Evolutionary conservation across 805 yeast genomes (phyloP).

Genomic region (Clavispora phyllophila): DNA sequence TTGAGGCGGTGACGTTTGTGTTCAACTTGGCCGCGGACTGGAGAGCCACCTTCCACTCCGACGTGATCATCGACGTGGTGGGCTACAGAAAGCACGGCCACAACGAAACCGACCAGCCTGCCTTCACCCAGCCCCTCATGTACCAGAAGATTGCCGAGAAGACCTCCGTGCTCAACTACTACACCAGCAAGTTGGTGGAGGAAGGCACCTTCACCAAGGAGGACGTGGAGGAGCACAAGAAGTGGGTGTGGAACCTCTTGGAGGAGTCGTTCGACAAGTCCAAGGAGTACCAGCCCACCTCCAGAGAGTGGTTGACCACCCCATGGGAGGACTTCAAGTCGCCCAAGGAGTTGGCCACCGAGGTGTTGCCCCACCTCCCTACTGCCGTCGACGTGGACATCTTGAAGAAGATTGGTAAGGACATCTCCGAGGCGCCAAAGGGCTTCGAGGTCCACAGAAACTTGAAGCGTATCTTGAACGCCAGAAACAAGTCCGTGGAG

Average conservation of each 20-base stretch:
- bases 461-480: conserved; percentile 86
- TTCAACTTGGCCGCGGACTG: conserved; percentile 98
- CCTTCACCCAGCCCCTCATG: conserved; percentile 98
- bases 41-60: conserved; percentile 95
- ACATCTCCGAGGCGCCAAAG: conserved; percentile 79
- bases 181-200: conserved; percentile 68
- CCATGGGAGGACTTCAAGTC: conserved; percentile 99
- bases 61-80: conserved; percentile 92
- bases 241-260: conserved; percentile 94
- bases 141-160: conserved; percentile 85
- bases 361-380: conserved; percentile 92
- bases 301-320: conserved; percentile 96
- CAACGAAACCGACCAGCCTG: conserved; percentile 99
- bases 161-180: conserved; percentile 82
- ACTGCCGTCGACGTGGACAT: conserved; percentile 75
- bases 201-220: conserved; percentile 88
- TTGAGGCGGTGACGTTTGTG: conserved; percentile 85
- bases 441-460: conserved; percentile 89
- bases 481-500: conserved; percentile 82
- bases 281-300: conserved; percentile 83
- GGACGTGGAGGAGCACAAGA: conserved; percentile 92
- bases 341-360: conserved; percentile 93
- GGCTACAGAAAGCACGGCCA: conserved; percentile 99
- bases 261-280: conserved; percentile 88
- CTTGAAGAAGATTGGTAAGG: conserved; percentile 73